Percentiles rank a stretch among this genome's conserved stretches.
Conservation (phyloP, 345 rosid genomes). For the Cardamine chenopodiifolia region DNA sequence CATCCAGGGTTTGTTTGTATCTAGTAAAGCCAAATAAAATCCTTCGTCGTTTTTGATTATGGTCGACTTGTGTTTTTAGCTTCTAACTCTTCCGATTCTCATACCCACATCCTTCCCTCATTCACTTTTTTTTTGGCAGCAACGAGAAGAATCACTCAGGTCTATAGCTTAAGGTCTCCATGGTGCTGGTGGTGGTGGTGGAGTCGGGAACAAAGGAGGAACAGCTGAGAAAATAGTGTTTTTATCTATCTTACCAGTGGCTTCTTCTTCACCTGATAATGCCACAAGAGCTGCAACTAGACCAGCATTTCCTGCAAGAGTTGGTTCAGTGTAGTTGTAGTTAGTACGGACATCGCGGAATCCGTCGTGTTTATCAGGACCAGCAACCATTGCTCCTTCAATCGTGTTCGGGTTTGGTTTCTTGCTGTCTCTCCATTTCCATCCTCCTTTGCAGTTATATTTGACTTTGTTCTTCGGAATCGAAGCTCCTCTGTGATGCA, state of each 20-base stretch:
- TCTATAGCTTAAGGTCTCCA: conserved; percentile 70
- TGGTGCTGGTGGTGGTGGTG: conserved; percentile 98
- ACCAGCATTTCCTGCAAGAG: conserved; percentile 93
- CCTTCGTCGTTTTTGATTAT: conserved; percentile 36
- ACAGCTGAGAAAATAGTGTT: conserved; percentile 93
- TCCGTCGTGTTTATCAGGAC: conserved; percentile 89
- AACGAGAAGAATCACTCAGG: conserved; percentile 10
- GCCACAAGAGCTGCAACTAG: conserved; percentile 91
- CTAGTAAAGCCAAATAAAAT: conserved; percentile 37
- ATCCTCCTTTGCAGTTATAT: conserved; percentile 93
- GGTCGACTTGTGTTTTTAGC: conserved; percentile 29
- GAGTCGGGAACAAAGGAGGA: conserved; percentile 95
- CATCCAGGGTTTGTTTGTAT: conserved; percentile 24
- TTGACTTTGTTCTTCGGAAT: conserved; percentile 81
- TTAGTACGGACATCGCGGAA: conserved; percentile 83
- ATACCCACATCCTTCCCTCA: conserved; percentile 20
- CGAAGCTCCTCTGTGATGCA: conserved; percentile 94
- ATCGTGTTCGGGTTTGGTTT: conserved; percentile 84
- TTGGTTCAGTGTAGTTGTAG: conserved; percentile 97
- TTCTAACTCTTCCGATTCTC: conserved; percentile 30
- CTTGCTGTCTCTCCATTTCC: conserved; percentile 88
- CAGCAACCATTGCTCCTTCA: conserved; percentile 99
- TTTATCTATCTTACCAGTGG: conserved; percentile 65
- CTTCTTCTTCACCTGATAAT: conserved; percentile 70
- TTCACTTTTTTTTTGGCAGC: conserved; percentile 11